Evolutionary conservation across 2,329 filamentous ascomycete genomes (phyloP).

Genomic region (Achaetomium macrosporum): DNA sequence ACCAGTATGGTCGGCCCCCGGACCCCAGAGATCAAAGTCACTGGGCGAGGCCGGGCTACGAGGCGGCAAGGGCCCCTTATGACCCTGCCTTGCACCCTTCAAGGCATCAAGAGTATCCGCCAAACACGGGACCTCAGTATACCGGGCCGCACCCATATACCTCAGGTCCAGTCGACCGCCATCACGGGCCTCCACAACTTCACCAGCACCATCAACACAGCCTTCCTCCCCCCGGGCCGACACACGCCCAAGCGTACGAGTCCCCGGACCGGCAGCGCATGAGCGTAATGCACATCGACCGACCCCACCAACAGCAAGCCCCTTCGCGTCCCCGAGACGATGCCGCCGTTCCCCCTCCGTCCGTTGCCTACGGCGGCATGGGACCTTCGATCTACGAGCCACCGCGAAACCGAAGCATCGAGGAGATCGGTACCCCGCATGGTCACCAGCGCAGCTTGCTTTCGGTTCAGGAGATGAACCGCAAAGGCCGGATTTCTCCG

Average conservation of each 20-base stretch:
- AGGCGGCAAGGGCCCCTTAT: constrained; percentile 38
- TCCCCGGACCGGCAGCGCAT: constrained; percentile 47
- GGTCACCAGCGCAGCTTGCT: constrained; percentile 61
- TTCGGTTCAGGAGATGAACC: constrained; percentile 73
- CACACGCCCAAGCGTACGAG: constrained; percentile 38
- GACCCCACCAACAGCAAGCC: constrained; percentile 30
- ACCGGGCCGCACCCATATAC: constrained; percentile 33
- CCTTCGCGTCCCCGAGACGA: constrained; percentile 44
- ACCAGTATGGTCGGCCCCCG: constrained; percentile 40
- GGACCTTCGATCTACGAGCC: constrained; percentile 39
- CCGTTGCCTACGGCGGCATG: constrained; percentile 43
- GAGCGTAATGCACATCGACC: constrained; percentile 32
- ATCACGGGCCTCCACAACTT: constrained; percentile 30
- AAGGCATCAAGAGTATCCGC: constrained; percentile 45
- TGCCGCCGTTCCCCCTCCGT: constrained; percentile 41
- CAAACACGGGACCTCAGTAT: constrained; percentile 37
- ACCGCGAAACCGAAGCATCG: constrained; percentile 38
- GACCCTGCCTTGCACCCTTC: constrained; percentile 39
- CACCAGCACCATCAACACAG: constrained; percentile 35
- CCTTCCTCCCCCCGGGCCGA: constrained; percentile 28
- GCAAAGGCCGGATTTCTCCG: constrained; percentile 78
- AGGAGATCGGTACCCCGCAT: constrained; percentile 52
- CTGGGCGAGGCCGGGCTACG: constrained; percentile 38
- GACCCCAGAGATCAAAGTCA: constrained; percentile 36
- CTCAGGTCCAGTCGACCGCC: constrained; percentile 34